Evolutionary conservation across 2,329 filamentous ascomycete species (phyloP).

Genomic region (Aspergillus transmontanensis): DNA sequence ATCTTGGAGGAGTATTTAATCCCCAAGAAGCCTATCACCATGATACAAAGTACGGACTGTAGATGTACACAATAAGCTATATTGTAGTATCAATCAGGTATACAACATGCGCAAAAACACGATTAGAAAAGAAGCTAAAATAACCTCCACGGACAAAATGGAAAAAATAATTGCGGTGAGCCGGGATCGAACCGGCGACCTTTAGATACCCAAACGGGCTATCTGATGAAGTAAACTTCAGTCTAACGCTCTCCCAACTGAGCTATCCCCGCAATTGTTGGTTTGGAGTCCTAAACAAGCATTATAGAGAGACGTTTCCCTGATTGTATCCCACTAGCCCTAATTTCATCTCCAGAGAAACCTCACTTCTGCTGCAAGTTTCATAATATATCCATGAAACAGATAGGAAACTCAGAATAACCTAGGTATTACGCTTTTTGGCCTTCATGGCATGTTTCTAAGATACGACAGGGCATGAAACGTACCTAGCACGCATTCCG

Average conservation of each 20-base stretch:
- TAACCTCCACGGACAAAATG: too few species aligned
- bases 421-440: not conserved
- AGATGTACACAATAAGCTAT: too few species aligned
- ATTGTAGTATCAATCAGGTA: too few species aligned
- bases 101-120: too few species aligned
- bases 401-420: not conserved
- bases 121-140: too few species aligned
- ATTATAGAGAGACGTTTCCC: accelerated
- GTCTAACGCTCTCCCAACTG: slow-evolving; percentile 3
- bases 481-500: not conserved
- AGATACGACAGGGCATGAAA: not conserved
- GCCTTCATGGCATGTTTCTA: not conserved
- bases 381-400: too few species aligned
- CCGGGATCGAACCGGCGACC: slow-evolving; percentile 1
- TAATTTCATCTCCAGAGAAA: not conserved
- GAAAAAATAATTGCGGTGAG: not conserved
- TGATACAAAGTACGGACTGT: not conserved
- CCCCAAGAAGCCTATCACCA: not conserved
- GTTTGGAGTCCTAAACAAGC: accelerated
- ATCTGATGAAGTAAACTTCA: slow-evolving; percentile 3
- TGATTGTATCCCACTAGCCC: not conserved
- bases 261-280: not conserved
- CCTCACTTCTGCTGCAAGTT: too few species aligned
- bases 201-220: not conserved
- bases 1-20: not conserved